Base-by-base conservation (phyloP, 345 rosid genomes). In the Corymbia maculata region DNA sequence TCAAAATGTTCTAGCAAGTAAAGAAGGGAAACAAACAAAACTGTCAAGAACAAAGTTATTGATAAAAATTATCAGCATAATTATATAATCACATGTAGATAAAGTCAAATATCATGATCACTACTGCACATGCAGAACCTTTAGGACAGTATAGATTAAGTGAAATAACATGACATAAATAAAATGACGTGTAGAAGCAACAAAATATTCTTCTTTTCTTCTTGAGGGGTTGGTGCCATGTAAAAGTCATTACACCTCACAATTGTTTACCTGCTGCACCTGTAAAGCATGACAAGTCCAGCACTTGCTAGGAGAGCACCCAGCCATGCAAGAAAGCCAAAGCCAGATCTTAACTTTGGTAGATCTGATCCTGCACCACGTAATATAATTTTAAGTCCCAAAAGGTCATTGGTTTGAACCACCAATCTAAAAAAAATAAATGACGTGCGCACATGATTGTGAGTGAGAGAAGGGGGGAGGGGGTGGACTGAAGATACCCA, bases 321-420 rank as follows among this genome's bases (percentile, higher is more conserved):
- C 85, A 90, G 90, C 98, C 99, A 98, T 66, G 99, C 99, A 89
- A 98, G 87, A 88, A 94, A 93, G 89, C 95, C 98, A 92, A 94
- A 90, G 85, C 97, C 95, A 91, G 94, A 90, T 51, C 97, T 94
- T 90, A 97, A 88, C 93, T 91, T 96, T 79, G 98, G 99, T 88
- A 96, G 93, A 94, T 93, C 86, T 88, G 97, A 89, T 88, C 94
- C 99, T 98, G 97, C 90, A 95, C n/a, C 47, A 87, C 66, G 11
- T 42, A 80, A 52, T 28, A 51, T 24, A 53, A 66, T 44, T 90
- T 86, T 84, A 88, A 90, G 88, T 68, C 45, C 86, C 26, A 86
- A 6, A 45, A 59, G 52, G 55, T 59, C 82, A 86, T 85, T 17
- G 32, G 36, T 19, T 85, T 89, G 90, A 75, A 75, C 49, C 49